Evolutionary conservation across 1,284 basidiomycete species (phyloP).

Genomic region (Coriolopsis trogii): DNA sequence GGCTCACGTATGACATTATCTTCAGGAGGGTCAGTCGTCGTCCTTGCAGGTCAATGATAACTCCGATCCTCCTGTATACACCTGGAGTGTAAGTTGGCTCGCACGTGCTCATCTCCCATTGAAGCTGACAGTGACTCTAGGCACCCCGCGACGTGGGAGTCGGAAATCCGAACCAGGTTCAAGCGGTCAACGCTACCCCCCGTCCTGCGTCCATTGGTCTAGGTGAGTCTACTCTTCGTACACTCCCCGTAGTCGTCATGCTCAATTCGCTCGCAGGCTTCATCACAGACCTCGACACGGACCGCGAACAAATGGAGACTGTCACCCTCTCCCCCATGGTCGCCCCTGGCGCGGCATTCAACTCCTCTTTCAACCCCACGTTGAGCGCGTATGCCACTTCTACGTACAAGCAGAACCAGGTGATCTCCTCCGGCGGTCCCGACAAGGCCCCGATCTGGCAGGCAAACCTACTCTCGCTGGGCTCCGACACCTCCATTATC

Average conservation of each 20-base stretch:
- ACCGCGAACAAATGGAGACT: slow-evolving; percentile 6
- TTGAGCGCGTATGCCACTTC: slow-evolving; percentile 10
- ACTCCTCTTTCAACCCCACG: slow-evolving; percentile 4
- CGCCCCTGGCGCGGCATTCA: slow-evolving; percentile 1
- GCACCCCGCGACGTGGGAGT: neutral
- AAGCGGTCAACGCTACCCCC: slow-evolving; percentile 2
- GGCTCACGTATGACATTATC: neutral
- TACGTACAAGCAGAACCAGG: slow-evolving; percentile 2
- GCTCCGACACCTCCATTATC: neutral
- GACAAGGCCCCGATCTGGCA: slow-evolving; percentile 4
- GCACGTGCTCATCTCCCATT: neutral
- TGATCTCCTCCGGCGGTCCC: neutral
- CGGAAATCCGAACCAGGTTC: too few species aligned
- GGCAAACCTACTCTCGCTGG: slow-evolving; percentile 3
- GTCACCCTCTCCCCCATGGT: slow-evolving; percentile 7
- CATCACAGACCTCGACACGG: slow-evolving; percentile 5
- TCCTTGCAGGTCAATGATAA: neutral
- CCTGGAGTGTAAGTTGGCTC: neutral
- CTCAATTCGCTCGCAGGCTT: slow-evolving; percentile 2
- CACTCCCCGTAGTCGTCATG: neutral
- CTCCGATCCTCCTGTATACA: neutral
- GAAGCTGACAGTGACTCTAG: neutral
- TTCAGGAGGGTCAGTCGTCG: neutral
- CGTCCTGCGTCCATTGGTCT: neutral
- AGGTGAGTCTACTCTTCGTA: neutral